Base-by-base conservation (phyloP, 352 stramenopile genomes). In the Phytophthora pistaciae region DNA sequence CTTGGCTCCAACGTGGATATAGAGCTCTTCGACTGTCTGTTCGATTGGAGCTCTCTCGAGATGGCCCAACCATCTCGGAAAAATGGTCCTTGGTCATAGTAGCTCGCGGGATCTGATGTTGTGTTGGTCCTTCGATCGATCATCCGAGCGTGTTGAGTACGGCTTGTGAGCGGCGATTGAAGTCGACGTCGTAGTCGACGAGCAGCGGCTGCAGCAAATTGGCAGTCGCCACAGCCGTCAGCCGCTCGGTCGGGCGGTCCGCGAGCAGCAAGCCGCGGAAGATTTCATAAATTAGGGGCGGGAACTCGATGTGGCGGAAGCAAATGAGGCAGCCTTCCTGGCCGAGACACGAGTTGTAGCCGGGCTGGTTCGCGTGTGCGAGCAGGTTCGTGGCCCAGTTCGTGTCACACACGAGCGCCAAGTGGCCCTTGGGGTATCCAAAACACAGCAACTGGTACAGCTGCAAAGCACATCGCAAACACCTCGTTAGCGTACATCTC, bases 381-480 rank as follows among this genome's bases (percentile, higher is more conserved):
- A 94, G 61, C 55, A 94, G 69, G 58, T 94, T 91, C 48, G 77
- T 71, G 1, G 78, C 77, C 87, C 87, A 94, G 60, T 94, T 94
- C 52, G 79, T 82, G 71, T 94, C 87, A 27, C 80, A 91, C 56
- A 94, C 74, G 25, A 94, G 74, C 20, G 87, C 85, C 36, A 92
- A 68, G 59, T 94, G 85, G 65, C 87, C 87, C 70, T 91, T 91
- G 1, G 87, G 87, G 60, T 94, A 94, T 40, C 87, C 87, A 60
- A 94, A 93, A 66, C 87, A 94, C 21, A 94, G 68, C 40, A 94
- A 71, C 48, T 94, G 87, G 57, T 94, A 94, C n/a, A 94, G 75
- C 85, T 92, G 65, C 59, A 67, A 48, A 5, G 40, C 13, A 60
- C 27, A 38, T 65, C n/a, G 75, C 21, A 68, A 1, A 55, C 4